phyloP scores from a whole-genome alignment of 1,284 basidiomycete species.

The Ceratobasidium sp. region DNA sequence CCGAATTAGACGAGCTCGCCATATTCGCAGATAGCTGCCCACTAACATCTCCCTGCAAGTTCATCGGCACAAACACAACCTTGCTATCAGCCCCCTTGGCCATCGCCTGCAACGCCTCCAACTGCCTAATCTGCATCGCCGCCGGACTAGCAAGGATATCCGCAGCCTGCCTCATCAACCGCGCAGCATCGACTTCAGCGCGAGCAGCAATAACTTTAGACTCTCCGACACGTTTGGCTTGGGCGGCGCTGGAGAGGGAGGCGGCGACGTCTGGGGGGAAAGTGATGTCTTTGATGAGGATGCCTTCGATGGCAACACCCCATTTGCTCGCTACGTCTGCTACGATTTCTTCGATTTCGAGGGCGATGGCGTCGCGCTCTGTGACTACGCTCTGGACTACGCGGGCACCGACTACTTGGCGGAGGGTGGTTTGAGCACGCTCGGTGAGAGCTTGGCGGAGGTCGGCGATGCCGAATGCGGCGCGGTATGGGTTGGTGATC shows the following conservation, averaged over 20 bases:
- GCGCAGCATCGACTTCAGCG: slow-evolving; percentile 92
- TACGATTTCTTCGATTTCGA: slow-evolving; percentile 95
- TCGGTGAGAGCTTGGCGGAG: slow-evolving; percentile 89
- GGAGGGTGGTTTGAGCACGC: slow-evolving; percentile 93
- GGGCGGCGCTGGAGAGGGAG: slow-evolving; percentile 90
- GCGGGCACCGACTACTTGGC: slow-evolving; percentile 93
- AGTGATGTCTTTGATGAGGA: slow-evolving; percentile 84
- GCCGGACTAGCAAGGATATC: slow-evolving; percentile 92
- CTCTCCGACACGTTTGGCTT: slow-evolving; percentile 95
- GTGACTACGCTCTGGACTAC: slow-evolving; percentile 84
- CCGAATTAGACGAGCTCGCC: slow-evolving; percentile 17
- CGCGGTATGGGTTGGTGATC: slow-evolving; percentile 75
- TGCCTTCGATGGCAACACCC: slow-evolving; percentile 95
- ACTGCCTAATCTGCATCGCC: slow-evolving; percentile 96
- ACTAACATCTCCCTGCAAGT: slow-evolving; percentile 77
- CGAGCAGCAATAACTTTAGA: slow-evolving; percentile 95
- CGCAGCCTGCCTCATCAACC: slow-evolving; percentile 91
- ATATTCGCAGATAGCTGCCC: slow-evolving; percentile 58
- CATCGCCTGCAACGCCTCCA: slow-evolving; percentile 84
- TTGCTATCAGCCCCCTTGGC: slow-evolving; percentile 82
- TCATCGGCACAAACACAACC: slow-evolving; percentile 95
- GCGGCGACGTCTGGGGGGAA: slow-evolving; percentile 93
- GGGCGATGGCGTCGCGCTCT: slow-evolving; percentile 91
- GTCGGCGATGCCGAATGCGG: slow-evolving; percentile 92
- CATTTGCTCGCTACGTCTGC: slow-evolving; percentile 87